Conservation (phyloP, 352 stramenopile genomes). For the Plasmopara muralis region DNA sequence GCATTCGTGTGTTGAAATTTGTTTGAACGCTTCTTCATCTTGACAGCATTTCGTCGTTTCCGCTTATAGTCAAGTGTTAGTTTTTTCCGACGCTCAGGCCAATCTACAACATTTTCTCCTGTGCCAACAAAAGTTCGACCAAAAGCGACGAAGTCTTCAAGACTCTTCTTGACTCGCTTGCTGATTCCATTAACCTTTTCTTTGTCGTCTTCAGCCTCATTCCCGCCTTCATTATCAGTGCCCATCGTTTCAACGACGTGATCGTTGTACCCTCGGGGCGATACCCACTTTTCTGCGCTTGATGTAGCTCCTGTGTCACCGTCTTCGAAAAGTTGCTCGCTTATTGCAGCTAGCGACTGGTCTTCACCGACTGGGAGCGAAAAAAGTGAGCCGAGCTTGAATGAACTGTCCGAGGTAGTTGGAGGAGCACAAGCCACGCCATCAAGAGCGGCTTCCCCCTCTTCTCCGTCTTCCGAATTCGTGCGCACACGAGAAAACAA, state of each 20-base stretch:
- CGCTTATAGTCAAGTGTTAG: slow-evolving; percentile 77
- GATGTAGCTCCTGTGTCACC: slow-evolving; percentile 20
- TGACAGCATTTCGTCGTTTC: slow-evolving; percentile 69
- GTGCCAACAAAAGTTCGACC: slow-evolving; percentile 37
- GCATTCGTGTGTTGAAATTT: slow-evolving; percentile 29
- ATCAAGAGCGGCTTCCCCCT: slow-evolving; percentile 68
- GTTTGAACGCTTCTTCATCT: slow-evolving; percentile 68
- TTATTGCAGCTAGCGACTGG: slow-evolving; percentile 35
- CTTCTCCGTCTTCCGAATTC: slow-evolving; percentile 76
- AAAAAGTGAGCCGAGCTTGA: slow-evolving; percentile 75
- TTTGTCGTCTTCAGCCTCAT: slow-evolving; percentile 20
- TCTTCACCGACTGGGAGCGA: slow-evolving; percentile 47
- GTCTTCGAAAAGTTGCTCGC: slow-evolving; percentile 47
- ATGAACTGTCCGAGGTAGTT: slow-evolving; percentile 18
- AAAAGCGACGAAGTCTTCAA: slow-evolving; percentile 65
- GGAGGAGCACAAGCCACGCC: slow-evolving; percentile 39
- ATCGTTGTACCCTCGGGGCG: slow-evolving; percentile 20
- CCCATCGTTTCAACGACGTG: slow-evolving; percentile 27
- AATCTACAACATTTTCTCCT: slow-evolving; percentile 27
- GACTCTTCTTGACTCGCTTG: slow-evolving; percentile 31
- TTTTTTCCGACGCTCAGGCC: slow-evolving; percentile 59
- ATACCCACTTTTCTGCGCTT: slow-evolving; percentile 14
- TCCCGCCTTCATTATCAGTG: slow-evolving; percentile 35
- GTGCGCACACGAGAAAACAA: slow-evolving; percentile 73
- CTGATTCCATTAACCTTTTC: slow-evolving; percentile 18